Conservation (phyloP, 495 filamentous ascomycete species). For the Hypomontagnella monticulosa region DNA sequence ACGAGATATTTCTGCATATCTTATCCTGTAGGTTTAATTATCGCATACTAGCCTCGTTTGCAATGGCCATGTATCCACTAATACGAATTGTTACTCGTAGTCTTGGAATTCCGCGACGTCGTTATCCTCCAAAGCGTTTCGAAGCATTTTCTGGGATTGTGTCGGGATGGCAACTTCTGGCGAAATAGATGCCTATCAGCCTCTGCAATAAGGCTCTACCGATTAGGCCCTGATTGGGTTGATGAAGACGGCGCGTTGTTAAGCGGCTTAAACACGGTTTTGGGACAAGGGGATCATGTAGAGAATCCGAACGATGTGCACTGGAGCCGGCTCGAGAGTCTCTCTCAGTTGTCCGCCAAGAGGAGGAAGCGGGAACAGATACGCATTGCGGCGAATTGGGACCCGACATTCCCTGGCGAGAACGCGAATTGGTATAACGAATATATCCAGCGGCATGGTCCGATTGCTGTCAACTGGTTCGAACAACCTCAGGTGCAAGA, state of each 20-base stretch:
- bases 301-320: constrained; percentile 41
- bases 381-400: constrained; percentile 77
- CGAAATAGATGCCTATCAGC: constrained; percentile 76
- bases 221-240: constrained; percentile 47
- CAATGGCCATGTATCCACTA: neutral
- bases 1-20: constrained; percentile 80
- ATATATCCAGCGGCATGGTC: constrained; percentile 83
- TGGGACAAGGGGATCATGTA: constrained; percentile 46
- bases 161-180: constrained; percentile 82
- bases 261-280: constrained; percentile 45
- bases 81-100: constrained; percentile 51
- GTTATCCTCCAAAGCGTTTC: constrained; percentile 77
- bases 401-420: constrained; percentile 76
- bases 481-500: constrained; percentile 62
- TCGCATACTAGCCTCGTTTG: constrained; percentile 1
- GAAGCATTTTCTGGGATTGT: constrained; percentile 70
- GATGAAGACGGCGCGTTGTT: constrained; percentile 47
- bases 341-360: constrained; percentile 33
- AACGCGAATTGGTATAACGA: constrained; percentile 84
- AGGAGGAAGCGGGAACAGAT: constrained; percentile 58
- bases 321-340: constrained; percentile 28
- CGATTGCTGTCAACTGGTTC: constrained; percentile 78
- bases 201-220: constrained; percentile 60
- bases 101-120: constrained; percentile 73
- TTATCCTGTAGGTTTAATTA: constrained; percentile 68